Base-by-base conservation (phyloP, 306 rosid species). In the Adenanthera pavonina region DNA sequence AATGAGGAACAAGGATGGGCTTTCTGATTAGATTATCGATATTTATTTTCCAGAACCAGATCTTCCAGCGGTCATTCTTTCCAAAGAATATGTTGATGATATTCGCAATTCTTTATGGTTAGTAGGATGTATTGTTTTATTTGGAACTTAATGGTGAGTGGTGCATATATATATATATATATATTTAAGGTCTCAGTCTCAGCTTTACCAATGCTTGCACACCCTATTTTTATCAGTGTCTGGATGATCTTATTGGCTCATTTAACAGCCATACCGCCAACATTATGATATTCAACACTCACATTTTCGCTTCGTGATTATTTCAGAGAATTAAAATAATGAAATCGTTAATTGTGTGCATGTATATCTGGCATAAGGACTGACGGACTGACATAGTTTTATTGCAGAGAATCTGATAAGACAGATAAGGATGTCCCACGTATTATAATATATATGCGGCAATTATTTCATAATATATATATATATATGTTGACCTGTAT, bases 1-100 rank as follows among this genome's bases (percentile, higher is more conserved):
- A 78, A 95, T 95, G 99, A 95, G 99, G 91, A 95, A 90, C 85
- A 93, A 95, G 84, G 97, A 95, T 89, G 97, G 99, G 71, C 98
- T 95, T 67, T 86, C 99, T 76, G 99, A 95, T 91, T 25, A 25
- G 30, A 25, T 25, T 95, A 95, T 85, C 90, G 93, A 86, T 95
- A 95, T 25, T 25, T 25, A 25, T 88, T 93, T 92, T 85, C 99
- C 99, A 62, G 98, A 95, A 85, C 98, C 97, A 73, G 99, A 95
- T 84, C 98, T 93, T 78, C 98, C 96, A 8, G 90, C 88, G 49
- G 97, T 93, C 84, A 83, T 86, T 36, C 92, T 95, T 82, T 85
- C 90, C 81, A 84, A 87, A 57, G 93, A 89, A 79, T 93, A 89
- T 80, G 91, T 95, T 77, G 90, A 93, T 83, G 74, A 13, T 76